These are phyloP conservation scores for Sparassis latifolia DNA, from an alignment of 1,284 basidiomycete genomes.

Conservation along the genomic window DNA sequence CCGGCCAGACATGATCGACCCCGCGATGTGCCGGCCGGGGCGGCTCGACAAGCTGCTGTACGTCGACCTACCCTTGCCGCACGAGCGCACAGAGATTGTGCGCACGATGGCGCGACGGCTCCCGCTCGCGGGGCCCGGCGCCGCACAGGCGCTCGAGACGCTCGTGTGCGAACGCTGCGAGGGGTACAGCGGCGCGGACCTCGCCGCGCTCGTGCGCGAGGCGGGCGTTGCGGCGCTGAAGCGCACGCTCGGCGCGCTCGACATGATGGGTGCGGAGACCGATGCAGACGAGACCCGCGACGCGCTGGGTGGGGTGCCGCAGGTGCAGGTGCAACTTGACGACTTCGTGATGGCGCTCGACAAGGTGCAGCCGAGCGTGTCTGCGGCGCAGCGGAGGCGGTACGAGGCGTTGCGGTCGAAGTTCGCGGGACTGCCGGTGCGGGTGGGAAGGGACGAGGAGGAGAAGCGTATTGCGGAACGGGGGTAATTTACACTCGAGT, in stretches of 20 bases:
- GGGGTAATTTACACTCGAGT: neutral
- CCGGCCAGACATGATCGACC: constrained; percentile 98
- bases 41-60: constrained; percentile 95
- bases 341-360: constrained; percentile 77
- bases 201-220: constrained; percentile 83
- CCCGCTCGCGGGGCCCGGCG: constrained; percentile 46
- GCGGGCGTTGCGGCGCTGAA: constrained; percentile 83
- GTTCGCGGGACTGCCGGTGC: constrained; percentile 61
- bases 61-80: constrained; percentile 79
- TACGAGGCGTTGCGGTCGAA: constrained; percentile 77
- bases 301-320: constrained; percentile 4
- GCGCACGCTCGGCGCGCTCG: constrained; percentile 60
- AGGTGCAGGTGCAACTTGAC: constrained; percentile 44
- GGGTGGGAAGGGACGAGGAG: constrained; percentile 38
- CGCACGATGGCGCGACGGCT: constrained; percentile 70
- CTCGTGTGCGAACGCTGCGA: constrained; percentile 62
- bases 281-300: constrained; percentile 10
- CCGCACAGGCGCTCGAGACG: constrained; percentile 34
- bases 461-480: neutral
- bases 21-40: constrained; percentile 96
- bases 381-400: constrained; percentile 69
- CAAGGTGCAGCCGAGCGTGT: constrained; percentile 88
- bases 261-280: constrained; percentile 41
- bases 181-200: constrained; percentile 87
- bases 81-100: constrained; percentile 84